These are phyloP conservation scores for Talaromyces wortmannii DNA, from an alignment of 495 filamentous ascomycete genomes.

Conservation along the genomic window DNA sequence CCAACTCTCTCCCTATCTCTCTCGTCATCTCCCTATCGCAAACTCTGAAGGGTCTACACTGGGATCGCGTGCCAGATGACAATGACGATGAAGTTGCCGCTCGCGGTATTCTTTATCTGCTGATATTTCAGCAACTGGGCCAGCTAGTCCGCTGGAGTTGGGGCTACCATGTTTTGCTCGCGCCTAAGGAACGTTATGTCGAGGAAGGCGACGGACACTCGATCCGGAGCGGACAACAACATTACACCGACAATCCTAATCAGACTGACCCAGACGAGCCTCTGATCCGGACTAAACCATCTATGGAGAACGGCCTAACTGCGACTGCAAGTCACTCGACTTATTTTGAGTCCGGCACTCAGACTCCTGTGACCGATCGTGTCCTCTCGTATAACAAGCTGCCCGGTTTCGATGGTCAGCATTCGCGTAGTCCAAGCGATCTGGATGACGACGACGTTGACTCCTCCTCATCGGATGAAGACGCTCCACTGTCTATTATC, in stretches of 20 bases:
- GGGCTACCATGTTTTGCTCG: conserved; percentile 90
- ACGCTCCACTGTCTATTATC: conserved; percentile 18
- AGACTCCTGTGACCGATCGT: conserved; percentile 31
- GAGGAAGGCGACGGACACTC: conserved; percentile 51
- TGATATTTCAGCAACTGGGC: conserved; percentile 97
- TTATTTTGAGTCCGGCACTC: conserved; percentile 32
- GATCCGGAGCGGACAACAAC: conserved; percentile 56
- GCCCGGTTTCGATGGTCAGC: conserved; percentile 15
- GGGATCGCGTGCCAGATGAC: conserved; percentile 83
- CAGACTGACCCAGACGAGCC: conserved; percentile 38
- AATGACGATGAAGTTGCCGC: conserved; percentile 94
- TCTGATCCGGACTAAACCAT: conserved; percentile 27
- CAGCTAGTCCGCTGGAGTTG: conserved; percentile 96
- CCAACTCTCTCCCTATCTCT: conserved; percentile 95
- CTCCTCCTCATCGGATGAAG: conserved; percentile 6
- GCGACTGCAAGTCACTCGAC: conserved; percentile 9
- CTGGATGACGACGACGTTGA: conserved; percentile 21
- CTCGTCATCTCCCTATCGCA: conserved; percentile 89
- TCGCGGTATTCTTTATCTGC: conserved; percentile 86
- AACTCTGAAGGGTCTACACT: conserved; percentile 85
- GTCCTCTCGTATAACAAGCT: conserved; percentile 30
- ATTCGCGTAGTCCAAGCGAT: conserved; percentile 1
- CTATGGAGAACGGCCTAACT: conserved; percentile 18
- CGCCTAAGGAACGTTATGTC: conserved; percentile 55
- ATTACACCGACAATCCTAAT: conserved; percentile 57